These are phyloP conservation scores for Dothistroma pini DNA, from an alignment of 2,329 filamentous ascomycete species.

Conservation along the genomic window DNA sequence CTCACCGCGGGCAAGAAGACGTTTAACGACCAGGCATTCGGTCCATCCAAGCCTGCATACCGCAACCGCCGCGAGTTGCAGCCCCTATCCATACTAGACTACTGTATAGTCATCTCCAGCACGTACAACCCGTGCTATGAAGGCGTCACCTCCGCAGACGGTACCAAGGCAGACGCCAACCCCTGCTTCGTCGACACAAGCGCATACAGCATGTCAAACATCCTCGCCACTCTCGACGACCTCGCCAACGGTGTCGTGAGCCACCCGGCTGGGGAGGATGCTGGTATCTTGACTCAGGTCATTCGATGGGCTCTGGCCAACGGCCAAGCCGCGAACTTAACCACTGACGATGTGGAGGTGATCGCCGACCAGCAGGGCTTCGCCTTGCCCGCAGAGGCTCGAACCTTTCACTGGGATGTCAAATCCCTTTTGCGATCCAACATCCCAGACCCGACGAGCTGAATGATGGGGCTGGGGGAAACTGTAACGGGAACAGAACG, in stretches of 20 bases:
- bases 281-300: slow-evolving; percentile 3
- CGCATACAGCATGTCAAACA: not conserved
- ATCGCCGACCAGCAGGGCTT: not conserved
- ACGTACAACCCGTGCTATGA: not conserved
- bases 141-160: not conserved
- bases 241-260: not conserved
- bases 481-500: not conserved
- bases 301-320: not conserved
- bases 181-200: not conserved
- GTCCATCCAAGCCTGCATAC: not conserved
- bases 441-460: not conserved
- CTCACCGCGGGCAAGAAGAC: not conserved
- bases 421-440: not conserved
- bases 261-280: not conserved
- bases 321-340: not conserved
- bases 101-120: not conserved
- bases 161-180: not conserved
- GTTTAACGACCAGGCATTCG: not conserved
- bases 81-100: not conserved
- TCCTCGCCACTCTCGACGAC: not conserved
- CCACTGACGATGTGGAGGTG: not conserved
- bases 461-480: not conserved
- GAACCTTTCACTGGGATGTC: not conserved
- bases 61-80: not conserved
- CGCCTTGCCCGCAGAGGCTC: not conserved